Base-by-base conservation (phyloP, 345 rosid species). In the Eucalyptus regnans region DNA sequence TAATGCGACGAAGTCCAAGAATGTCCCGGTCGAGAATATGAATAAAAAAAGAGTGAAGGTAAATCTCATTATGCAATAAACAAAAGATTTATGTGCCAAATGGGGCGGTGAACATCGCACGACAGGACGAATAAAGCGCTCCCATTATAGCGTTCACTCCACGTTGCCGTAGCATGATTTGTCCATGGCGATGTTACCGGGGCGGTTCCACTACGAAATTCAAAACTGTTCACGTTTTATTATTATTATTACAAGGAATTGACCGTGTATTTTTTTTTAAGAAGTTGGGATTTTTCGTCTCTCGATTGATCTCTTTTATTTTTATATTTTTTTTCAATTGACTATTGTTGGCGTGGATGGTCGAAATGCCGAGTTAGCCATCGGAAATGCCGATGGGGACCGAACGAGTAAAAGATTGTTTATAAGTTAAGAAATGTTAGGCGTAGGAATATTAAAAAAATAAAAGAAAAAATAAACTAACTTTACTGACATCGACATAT, bases 401-500 rank as follows among this genome's bases (percentile, higher is more conserved):
- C 37, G 0, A 76, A 18, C 10, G 27, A 37, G 83, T 9, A 52
- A 52, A 20, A 37, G 4, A 37, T 18, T 16, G 10, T 31, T 66
- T 2, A 18, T 0, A 1, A 52, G 3, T 62, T 0, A 27, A 31
- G 1, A 15, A 15, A 71, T 9, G 6, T 18, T 10, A 71, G 2
- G 27, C 5, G 2, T 18, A 3, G 3, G 27, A 18, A 37, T 71
- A 37, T 71, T 71, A 3, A 37, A 71, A 37, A 13, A 7, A 4
- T n/a, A 31, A n/a, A 4, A 12, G 22, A 9, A 15, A 66, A 64
- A n/a, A 64, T 52, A 64, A 52, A 52, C 0, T 52, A 52, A 52
- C 0, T 52, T 7, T 52, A 2, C 2, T 18, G 23, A 52, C 56
- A 18, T 52, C 56, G 1, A 18, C 9, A 7, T 52, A 52, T 52